Conservation (phyloP, 306 rosid species). For the Arachis stenosperma region DNA sequence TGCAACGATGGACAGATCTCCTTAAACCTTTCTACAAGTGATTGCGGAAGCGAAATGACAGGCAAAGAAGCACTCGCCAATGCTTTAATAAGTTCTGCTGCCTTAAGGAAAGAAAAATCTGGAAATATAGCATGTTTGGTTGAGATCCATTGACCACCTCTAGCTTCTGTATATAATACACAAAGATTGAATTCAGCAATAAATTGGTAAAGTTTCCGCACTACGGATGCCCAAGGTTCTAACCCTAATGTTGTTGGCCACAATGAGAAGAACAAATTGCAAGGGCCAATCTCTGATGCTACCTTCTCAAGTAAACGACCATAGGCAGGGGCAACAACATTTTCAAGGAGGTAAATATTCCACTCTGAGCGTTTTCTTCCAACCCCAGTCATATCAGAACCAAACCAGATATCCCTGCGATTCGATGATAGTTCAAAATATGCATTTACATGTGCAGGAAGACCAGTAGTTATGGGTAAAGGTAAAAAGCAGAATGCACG, state of each 20-base stretch:
- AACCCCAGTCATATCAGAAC: conserved; percentile 95
- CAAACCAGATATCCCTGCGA: conserved; percentile 99
- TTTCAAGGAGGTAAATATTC: conserved; percentile 92
- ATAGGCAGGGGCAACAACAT: conserved; percentile 95
- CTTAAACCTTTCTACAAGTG: conserved; percentile 77
- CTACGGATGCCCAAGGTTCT: conserved; percentile 92
- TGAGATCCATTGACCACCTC: conserved; percentile 97
- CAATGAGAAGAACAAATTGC: conserved; percentile 83
- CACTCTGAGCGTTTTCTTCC: conserved; percentile 98
- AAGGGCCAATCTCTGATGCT: conserved; percentile 84
- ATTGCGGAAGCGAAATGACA: conserved; percentile 63
- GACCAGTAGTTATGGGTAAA: conserved; percentile 83
- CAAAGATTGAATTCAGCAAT: conserved; percentile 74
- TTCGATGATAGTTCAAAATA: conserved; percentile 96
- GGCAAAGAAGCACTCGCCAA: conserved; percentile 85
- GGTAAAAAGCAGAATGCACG: conserved; percentile 97
- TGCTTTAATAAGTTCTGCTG: conserved; percentile 66
- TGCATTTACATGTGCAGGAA: conserved; percentile 93
- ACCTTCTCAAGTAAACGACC: conserved; percentile 86
- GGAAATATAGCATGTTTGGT: conserved; percentile 91
- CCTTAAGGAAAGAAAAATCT: conserved; percentile 79
- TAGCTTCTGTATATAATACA: conserved; percentile 82
- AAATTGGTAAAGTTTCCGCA: conserved; percentile 69
- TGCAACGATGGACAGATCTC: conserved; percentile 85
- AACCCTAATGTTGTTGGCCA: conserved; percentile 78